A percentile compares a stretch with the other conserved stretches of the same genome.
phyloP scores from a whole-genome alignment of 2,329 filamentous ascomycete genomes.

The Neofusicoccum cordaticola region DNA sequence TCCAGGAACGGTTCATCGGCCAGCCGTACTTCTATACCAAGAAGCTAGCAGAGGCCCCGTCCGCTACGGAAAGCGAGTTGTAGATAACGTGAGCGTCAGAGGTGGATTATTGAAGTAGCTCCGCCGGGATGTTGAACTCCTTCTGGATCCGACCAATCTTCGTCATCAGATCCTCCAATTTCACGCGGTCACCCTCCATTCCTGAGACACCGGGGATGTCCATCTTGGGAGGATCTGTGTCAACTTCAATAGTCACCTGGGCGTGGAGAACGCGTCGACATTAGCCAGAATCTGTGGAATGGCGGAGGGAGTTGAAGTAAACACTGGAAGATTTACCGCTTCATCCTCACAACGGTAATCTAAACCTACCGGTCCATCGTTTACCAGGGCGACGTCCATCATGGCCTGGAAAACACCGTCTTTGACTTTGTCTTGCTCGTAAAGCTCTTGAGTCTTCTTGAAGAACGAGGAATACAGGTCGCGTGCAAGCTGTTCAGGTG shows the following conservation, averaged over 20 bases:
- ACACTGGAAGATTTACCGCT: slow-evolving; percentile 48
- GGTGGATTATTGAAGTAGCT: slow-evolving; percentile 24
- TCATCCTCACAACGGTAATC: slow-evolving; percentile 57
- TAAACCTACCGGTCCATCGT: slow-evolving; percentile 72
- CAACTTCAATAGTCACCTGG: slow-evolving; percentile 50
- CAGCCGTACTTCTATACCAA: too few species aligned
- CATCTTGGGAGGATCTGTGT: slow-evolving; percentile 46
- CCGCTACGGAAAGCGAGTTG: neutral
- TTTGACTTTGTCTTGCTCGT: slow-evolving; percentile 73
- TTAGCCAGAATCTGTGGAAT: neutral
- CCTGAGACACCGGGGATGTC: slow-evolving; percentile 24
- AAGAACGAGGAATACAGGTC: slow-evolving; percentile 83
- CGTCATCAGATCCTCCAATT: slow-evolving; percentile 19
- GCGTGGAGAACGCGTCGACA: neutral
- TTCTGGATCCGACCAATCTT: slow-evolving; percentile 33
- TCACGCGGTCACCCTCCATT: slow-evolving; percentile 4
- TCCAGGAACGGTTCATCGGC: too few species aligned
- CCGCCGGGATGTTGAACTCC: slow-evolving; percentile 33
- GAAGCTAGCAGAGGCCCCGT: too few species aligned
- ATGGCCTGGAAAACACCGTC: slow-evolving; percentile 97
- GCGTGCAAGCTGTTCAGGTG: slow-evolving; percentile 73
- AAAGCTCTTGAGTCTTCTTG: slow-evolving; percentile 68
- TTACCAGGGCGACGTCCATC: slow-evolving; percentile 95
- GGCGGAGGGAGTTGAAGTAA: slow-evolving; percentile 8
- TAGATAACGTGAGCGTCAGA: neutral